Base-by-base conservation (phyloP, 306 rosid genomes). In the Sechiopsis laciniata region DNA sequence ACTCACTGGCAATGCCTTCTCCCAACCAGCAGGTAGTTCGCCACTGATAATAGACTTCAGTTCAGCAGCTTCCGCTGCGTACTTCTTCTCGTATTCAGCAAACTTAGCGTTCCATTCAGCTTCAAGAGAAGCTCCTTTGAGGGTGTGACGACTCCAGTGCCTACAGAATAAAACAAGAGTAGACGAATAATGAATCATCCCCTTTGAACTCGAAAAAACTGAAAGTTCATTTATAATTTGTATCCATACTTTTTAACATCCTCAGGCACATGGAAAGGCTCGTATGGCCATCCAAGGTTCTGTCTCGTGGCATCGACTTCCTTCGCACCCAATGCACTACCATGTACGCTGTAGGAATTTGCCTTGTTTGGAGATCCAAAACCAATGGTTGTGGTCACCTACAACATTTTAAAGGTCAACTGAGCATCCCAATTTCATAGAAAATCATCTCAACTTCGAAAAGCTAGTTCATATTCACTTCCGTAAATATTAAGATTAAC, bases 341-440 rank as follows among this genome's bases (percentile, higher is more conserved):
- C 99, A 35, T 94, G 99, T 50, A 86, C 99, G 76, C 96, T 89
- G 87, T 91, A 94, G 66, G 97, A 86, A 84, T 94, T 94, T 16
- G 99, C 87, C 88, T 94, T 94, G 82, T 94, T 94, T 22, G 99
- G 99, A 83, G 99, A 94, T 65, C 99, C 99, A 83, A 26, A 94
- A 75, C 99, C 99, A 74, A 94, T 94, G 50, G 97, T 94, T 69
- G 99, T 94, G 55, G 99, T 94, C 77, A 94, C 89, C 99, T 94
- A 79, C 37, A 62, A 9, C 5, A 10, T 32, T 15, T 50, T 48
- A 13, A 66, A 67, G 40, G 10, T 50, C 15, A 48, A 22, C 10
- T 46, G 56, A 67, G 73, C 52, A 21, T 20, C 53, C 71, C 56
- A 19, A 45, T 7, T 64, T 67, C 16, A 45, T 6, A 2, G 72